Evolutionary conservation across 345 rosid genomes (phyloP), one percentile per base, ranked within the genome.

Genomic region (Iberis pinnata): DNA sequence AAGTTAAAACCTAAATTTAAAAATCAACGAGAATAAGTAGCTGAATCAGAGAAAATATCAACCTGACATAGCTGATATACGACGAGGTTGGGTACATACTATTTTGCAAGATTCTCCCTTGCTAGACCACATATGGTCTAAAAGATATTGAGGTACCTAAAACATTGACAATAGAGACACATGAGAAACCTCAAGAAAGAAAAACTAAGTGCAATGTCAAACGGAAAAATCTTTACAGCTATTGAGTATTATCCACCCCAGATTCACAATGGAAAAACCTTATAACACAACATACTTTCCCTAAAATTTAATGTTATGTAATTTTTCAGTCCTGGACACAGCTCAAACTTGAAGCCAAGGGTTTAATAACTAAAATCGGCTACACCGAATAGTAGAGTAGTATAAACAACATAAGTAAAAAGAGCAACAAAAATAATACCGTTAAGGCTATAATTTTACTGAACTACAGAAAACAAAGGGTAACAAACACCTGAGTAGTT

Each of bases 51-150:
- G n/a, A 51, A 64, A 50, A 33, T 58, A 40, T 13, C 12, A 40
- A 88, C 98, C 96, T 63, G 98, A 92, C 43, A 70, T 88, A 16
- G 98, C 96, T 39, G 96, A 92, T 64, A 92, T 84, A 67, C 98
- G 95, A 43, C 98, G 93, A 63, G 98, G 98, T 71, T 92, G 98
- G 61, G 98, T 81, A 70, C 98, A 92, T 15, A 92, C 63, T 61
- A 92, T 83, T 73, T 92, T 92, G 70, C 98, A 88, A 5, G 79
- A 62, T 64, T 83, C 78, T 12, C 75, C 72, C 71, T 76, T 80
- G 48, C 69, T 80, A 44, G 13, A 19, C 98, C 96, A 84, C 80
- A 78, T 78, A 53, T 78, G 57, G 49, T 92, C 96, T 73, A 92
- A 69, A 64, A 92, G 74, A 77, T 59, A 92, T 71, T 88, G 98